phyloP scores from a whole-genome alignment of 805 yeast species.

The Yamadazyma ubonensis region DNA sequence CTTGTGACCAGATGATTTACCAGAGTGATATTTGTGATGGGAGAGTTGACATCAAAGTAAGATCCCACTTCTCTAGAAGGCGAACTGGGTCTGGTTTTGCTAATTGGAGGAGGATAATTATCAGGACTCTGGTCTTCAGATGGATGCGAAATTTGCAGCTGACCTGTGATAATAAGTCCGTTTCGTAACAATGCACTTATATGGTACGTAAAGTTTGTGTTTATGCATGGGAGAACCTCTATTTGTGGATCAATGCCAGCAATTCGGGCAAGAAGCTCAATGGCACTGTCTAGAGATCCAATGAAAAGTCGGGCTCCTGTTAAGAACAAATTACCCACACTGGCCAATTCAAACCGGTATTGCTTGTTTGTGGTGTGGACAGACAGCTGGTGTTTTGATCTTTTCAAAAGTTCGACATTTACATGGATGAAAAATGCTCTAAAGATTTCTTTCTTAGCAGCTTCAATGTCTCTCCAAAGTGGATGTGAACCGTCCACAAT shows the following conservation, averaged over 20 bases:
- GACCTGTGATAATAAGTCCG: constrained; percentile 81
- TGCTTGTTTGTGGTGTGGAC: constrained; percentile 42
- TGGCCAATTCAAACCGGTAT: constrained; percentile 75
- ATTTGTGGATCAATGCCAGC: constrained; percentile 53
- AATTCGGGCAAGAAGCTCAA: constrained; percentile 69
- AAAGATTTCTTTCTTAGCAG: constrained; percentile 66
- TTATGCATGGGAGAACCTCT: constrained; percentile 75
- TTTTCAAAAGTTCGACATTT: constrained; percentile 71
- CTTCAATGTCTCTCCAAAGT: constrained; percentile 61
- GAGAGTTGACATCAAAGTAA: constrained; percentile 6
- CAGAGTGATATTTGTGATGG: constrained; percentile 3
- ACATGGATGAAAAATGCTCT: constrained; percentile 77
- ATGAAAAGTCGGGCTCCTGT: constrained; percentile 80
- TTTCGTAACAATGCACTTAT: constrained; percentile 72
- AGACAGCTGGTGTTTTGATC: constrained; percentile 47
- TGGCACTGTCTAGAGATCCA: constrained; percentile 82
- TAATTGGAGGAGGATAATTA: constrained; percentile 27
- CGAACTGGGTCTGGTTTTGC: constrained; percentile 24
- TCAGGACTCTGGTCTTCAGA: constrained; percentile 25
- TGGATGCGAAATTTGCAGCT: constrained; percentile 92
- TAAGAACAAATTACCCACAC: constrained; percentile 79
- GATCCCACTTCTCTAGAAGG: constrained; percentile 15
- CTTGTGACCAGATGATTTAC: constrained; percentile 10
- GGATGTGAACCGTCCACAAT: constrained; percentile 78
- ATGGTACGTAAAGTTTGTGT: constrained; percentile 82